Evolutionary conservation across 768 basidiomycete species (phyloP), one percentile per base, ranked within the genome.

Genomic region (Boletales sp.): DNA sequence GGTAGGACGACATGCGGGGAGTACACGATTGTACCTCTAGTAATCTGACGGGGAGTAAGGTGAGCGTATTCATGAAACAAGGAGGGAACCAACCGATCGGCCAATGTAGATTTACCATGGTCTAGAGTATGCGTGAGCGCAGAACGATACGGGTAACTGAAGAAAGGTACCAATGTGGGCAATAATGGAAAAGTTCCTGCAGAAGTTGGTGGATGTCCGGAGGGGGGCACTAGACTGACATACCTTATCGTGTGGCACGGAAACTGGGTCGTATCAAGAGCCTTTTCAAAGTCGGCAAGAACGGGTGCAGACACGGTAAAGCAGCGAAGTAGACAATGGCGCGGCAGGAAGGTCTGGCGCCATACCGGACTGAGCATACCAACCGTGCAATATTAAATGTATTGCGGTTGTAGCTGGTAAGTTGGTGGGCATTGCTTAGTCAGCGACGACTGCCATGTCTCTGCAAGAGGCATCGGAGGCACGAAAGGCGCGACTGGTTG

Each of bases 91-190:
- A 59, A 84, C 82, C 92, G 75, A 63, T 97, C 94, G 7, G 93
- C 91, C 49, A 97, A 74, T 5, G 93, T 97, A 5, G 91, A 94
- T 75, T 97, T 98, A 45, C 95, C 95, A 69, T 97, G 94, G 68
- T 97, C 89, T 87, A 50, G n/a, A 44, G 21, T 36, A 12, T 42
- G 32, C 15, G 45, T 48, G 45, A 65, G 55, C 6, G 12, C 10
- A 27, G 15, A 54, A 39, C 18, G 30, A 19, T 15, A 14, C 8
- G 19, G 7, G 31, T 0, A 14, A 36, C 3, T 27, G 10, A 27
- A 9, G 13, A 34, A 27, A 29, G 52, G 47, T 61, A 84, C 92
- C 93, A 58, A 97, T 97, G 67, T 97, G 94, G 1, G 94, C 94
- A 64, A 97, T 95, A 57, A 97, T 93, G 10, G 93, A 94, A 67